Conservation (phyloP, 176 grass and related monocot genomes). For the Carex scoparia region DNA sequence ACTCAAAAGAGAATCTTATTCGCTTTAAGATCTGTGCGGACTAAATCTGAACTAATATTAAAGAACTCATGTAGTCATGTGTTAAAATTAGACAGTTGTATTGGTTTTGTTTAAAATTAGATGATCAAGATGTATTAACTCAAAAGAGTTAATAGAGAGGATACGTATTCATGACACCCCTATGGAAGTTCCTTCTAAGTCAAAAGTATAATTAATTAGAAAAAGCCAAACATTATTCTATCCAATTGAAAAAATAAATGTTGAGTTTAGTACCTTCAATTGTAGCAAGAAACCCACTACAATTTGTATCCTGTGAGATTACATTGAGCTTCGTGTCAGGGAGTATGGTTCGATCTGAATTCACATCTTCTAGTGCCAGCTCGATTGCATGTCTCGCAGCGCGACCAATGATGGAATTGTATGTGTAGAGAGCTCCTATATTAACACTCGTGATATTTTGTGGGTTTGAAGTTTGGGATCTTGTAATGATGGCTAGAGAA, state of each 20-base stretch:
- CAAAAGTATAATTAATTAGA: background rate
- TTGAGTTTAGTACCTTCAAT: constrained; percentile 46
- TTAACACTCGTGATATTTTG: constrained; percentile 22
- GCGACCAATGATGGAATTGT: constrained; percentile 64
- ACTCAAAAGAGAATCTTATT: too few relatives aligned
- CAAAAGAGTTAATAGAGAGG: too few relatives aligned
- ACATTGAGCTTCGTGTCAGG: constrained; percentile 46
- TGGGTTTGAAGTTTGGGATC: constrained; percentile 6
- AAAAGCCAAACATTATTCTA: background rate
- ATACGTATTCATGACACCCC: too few relatives aligned
- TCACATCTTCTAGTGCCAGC: constrained; percentile 70
- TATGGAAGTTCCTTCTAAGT: too few relatives aligned
- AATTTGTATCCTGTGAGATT: constrained; percentile 66
- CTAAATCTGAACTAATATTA: too few relatives aligned
- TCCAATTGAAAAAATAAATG: background rate
- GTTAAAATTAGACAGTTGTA: too few relatives aligned
- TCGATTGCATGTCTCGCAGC: constrained; percentile 59
- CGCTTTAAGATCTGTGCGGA: too few relatives aligned
- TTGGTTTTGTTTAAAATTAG: too few relatives aligned
- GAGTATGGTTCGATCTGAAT: constrained; percentile 50
- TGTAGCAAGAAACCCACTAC: constrained; percentile 71
- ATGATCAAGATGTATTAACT: too few relatives aligned
- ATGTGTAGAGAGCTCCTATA: constrained; percentile 71
- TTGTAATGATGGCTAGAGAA: constrained; percentile 5
- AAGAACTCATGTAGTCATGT: too few relatives aligned